Evolutionary conservation across 176 grass and related monocot species (phyloP), one percentile per base, ranked within the genome.

Genomic region (Oryza nivara): DNA sequence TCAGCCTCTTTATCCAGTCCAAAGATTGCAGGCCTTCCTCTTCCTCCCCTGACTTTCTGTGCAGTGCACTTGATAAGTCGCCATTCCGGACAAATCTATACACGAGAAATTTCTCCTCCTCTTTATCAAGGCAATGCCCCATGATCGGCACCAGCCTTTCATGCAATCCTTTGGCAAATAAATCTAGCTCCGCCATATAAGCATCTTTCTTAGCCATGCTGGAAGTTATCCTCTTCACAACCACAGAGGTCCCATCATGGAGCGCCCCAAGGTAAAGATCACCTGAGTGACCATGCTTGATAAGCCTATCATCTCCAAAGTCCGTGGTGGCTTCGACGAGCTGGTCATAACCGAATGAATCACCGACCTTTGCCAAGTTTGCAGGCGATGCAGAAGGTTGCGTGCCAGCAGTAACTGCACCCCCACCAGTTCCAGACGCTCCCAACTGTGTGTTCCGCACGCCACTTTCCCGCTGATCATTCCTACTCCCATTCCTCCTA

Each of bases 1-100:
- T 99, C 65, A 99, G 74, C 69, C 97, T 99, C 88, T 99, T 96
- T 79, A 99, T 94, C 97, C 97, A 99, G 89, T 99, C 97, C 79
- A 99, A 89, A 61, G 97, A 92, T 84, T 92, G 97, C 86, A 96
- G 47, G 25, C 90, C 93, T 58, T 92, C 92, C 19, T 97, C 91
- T 89, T 93, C 93, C 52, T 96, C 89, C 77, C 82, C 82, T 43
- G 73, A 81, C 72, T 94, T 96, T 74, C 86, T 84, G 68, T 96
- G 92, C 86, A 96, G 75, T n/a, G 94, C 78, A 74, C 67, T 88
- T 41, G 81, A 90, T 77, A 99, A 71, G 67, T 96, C 90, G 4
- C 93, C 91, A 2, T 96, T 99, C 3, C 83, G 91, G 8, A 96
- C 91, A 85, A 89, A 94, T 54, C 84, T 96, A 87, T 99, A 99